Evolutionary conservation across 2,329 filamentous ascomycete genomes (phyloP), one percentile per base, ranked within the genome.

Genomic region (Harringtonia lauricola): DNA sequence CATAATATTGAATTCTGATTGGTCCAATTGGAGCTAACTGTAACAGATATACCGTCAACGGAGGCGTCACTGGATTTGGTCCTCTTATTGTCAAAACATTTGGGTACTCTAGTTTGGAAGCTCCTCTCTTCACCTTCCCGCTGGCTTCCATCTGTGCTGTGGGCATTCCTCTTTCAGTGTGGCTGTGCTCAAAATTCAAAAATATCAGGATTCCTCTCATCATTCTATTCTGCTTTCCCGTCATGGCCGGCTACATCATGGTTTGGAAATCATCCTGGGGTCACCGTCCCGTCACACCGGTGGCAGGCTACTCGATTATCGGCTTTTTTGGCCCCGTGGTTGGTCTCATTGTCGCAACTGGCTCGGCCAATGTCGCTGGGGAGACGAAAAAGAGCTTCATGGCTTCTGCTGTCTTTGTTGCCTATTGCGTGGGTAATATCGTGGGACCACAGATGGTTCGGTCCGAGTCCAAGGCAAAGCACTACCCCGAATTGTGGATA

Each of bases 361-460:
- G 68, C 29, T 71, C 71, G 67, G 74, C 75, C 12, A 88, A 88
- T 50, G 81, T 87, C 0, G 82, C 83, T 0, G 83, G 84, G 0
- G 74, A 83, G 21, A 87, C 83, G 0, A 88, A 88, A 64, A 87
- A 87, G 66, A 83, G 78, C 49, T 79, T 83, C 53, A 86, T 83
- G 70, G 80, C 83, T 0, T 78, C 79, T 0, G 78, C 79, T 0
- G 81, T 85, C 1, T 88, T 87, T 49, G 80, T 85, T 0, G 81
- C 80, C 1, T 87, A 87, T 55, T 84, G 81, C 44, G 77, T 87
- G 3, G 71, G 83, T 2, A 87, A 87, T 52, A 87, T 88, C 41
- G 76, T 87, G 19, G 83, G 83, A 0, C 83, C 83, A 4, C 81
- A 84, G 60, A 65, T 87, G 33, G 73, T 87, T 33, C 75, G 74